Evolutionary conservation across 2,329 filamentous ascomycete species (phyloP).

Genomic region (Xylaria sp.): DNA sequence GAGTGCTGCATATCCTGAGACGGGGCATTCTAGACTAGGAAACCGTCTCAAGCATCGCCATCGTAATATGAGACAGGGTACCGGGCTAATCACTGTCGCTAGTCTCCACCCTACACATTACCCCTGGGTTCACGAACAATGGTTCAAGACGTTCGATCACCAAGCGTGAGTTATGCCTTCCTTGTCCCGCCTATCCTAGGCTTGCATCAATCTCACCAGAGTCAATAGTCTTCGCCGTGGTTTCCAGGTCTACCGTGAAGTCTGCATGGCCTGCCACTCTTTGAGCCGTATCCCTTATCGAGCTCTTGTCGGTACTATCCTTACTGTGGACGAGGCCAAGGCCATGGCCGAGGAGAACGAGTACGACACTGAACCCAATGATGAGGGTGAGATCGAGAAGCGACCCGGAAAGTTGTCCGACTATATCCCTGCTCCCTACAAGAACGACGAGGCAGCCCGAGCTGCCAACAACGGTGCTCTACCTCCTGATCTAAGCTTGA

Average conservation of each 20-base stretch:
- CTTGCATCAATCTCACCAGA: constrained; percentile 9
- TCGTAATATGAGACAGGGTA: constrained; percentile 16
- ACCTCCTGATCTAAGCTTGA: constrained; percentile 95
- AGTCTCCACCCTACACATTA: constrained; percentile 92
- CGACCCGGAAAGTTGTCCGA: constrained; percentile 98
- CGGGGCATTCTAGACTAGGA: not conserved
- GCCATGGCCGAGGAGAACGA: constrained; percentile 96
- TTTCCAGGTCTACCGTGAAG: constrained; percentile 99
- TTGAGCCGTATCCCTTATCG: constrained; percentile 94
- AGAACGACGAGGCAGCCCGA: constrained; percentile 98
- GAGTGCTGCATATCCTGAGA: constrained; percentile 56
- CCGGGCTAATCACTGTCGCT: constrained; percentile 30
- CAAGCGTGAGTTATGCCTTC: constrained; percentile 73
- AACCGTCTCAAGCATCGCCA: not conserved
- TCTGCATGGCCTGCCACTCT: constrained; percentile 97
- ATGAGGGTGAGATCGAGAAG: constrained; percentile 98
- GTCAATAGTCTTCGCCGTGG: constrained; percentile 84
- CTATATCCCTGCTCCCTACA: constrained; percentile 93
- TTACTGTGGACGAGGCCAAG: constrained; percentile 99
- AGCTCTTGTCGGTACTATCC: constrained; percentile 83
- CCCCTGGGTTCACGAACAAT: constrained; percentile 94
- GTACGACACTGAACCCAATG: constrained; percentile 97
- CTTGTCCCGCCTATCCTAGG: not conserved
- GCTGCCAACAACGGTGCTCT: constrained; percentile 98
- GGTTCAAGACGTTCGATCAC: constrained; percentile 96